Evolutionary conservation across 768 basidiomycete species (phyloP), one percentile per base, ranked within the genome.

Genomic region (Hygrocybe coccinea): DNA sequence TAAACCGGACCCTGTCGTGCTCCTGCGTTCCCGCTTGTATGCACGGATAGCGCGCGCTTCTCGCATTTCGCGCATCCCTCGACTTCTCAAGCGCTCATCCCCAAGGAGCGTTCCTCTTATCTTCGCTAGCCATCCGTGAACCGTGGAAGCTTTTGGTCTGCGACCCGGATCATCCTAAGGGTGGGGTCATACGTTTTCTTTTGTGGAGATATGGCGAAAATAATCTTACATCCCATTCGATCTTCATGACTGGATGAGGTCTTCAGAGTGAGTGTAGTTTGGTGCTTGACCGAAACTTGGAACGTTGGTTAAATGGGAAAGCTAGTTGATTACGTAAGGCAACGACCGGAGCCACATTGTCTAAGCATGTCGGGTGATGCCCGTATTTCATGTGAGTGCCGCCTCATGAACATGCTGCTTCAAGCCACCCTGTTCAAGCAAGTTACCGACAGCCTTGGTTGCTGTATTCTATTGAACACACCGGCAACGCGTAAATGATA

Each of bases 121-220:
- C 69, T 89, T 89, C n/a, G 83, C 81, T 56, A 89, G 73, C 86
- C 87, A 89, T 33, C 87, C 87, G 60, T 89, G 87, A 67, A 87
- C 76, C 10, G 79, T 77, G 5, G 79, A 84, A 39, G 79, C 78
- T 33, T 74, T 76, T 47, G 79, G 82, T 38, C 74, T 71, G 50
- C 71, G 63, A 33, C 76, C 75, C 51, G 71, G 67, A 43, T 76
- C 77, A 65, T 79, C 77, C 17, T 55, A 74, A 12, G 25, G 15
- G 7, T 6, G n/a, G 50, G 7, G 29, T n/a, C 34, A 22, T 36
- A 19, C n/a, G n/a, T n/a, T 24, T 11, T 9, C 3, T 11, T 15
- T 3, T 37, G 36, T 34, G 54, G 49, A 25, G 51, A 56, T 58
- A 29, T 39, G 50, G 14, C 17, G 37, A 45, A 29, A 44, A 5